These are phyloP conservation scores for Didymella exigua DNA, from an alignment of 2,329 filamentous ascomycete species.

Conservation along the genomic window DNA sequence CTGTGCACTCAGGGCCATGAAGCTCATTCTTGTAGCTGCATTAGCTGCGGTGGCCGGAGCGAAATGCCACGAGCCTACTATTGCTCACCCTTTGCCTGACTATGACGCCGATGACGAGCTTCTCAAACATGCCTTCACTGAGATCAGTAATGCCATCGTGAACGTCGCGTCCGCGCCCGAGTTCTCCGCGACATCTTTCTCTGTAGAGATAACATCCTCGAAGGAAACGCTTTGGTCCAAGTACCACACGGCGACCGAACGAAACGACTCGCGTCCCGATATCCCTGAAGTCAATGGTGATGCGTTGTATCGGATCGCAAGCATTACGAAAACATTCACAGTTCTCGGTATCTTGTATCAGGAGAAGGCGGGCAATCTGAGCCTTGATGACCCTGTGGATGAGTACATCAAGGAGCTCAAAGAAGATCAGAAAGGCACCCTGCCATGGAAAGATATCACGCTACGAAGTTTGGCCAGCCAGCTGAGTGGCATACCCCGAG, in stretches of 20 bases:
- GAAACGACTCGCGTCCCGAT: slow-evolving; percentile 47
- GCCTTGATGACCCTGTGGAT: slow-evolving; percentile 42
- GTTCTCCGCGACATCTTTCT: slow-evolving; percentile 47
- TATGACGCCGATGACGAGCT: slow-evolving; percentile 36
- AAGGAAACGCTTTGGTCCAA: slow-evolving; percentile 47
- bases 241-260: slow-evolving; percentile 47
- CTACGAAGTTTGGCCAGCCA: slow-evolving; percentile 52
- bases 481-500: slow-evolving; percentile 50
- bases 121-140: slow-evolving; percentile 37
- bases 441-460: slow-evolving; percentile 52
- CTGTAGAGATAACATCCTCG: slow-evolving; percentile 49
- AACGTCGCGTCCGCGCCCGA: slow-evolving; percentile 33
- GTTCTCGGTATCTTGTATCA: slow-evolving; percentile 42
- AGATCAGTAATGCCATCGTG: slow-evolving; percentile 34
- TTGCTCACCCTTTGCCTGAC: slow-evolving; percentile 48
- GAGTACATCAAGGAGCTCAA: slow-evolving; percentile 42
- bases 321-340: slow-evolving; percentile 46
- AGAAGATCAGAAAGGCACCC: slow-evolving; percentile 34
- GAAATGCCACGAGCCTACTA: slow-evolving; percentile 45
- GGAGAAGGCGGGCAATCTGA: slow-evolving; percentile 42
- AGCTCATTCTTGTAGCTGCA: background rate
- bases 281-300: slow-evolving; percentile 45
- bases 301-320: slow-evolving; percentile 51
- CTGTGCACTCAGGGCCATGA: background rate
- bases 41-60: slow-evolving; percentile 19